Evolutionary conservation across 1,284 basidiomycete species (phyloP).

Genomic region (Malassezia pachydermatis): DNA sequence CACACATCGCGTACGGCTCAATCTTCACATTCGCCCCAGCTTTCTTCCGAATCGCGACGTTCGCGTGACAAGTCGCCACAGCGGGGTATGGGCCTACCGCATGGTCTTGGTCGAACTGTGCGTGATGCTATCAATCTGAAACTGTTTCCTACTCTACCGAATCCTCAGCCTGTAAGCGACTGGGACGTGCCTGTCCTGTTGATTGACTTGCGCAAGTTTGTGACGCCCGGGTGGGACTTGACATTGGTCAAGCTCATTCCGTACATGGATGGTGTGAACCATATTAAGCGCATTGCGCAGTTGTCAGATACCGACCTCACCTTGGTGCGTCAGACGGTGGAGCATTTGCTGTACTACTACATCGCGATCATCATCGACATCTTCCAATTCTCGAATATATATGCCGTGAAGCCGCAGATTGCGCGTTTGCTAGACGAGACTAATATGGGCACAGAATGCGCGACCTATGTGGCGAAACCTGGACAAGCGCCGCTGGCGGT

Average conservation of each 20-base stretch:
- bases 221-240: conserved; percentile 89
- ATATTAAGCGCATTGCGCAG: conserved; percentile 79
- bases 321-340: conserved; percentile 73
- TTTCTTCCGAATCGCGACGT: not conserved
- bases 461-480: conserved; percentile 70
- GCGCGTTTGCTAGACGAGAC: conserved; percentile 72
- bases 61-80: not conserved
- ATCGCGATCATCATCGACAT: conserved; percentile 92
- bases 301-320: conserved; percentile 79
- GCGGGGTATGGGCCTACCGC: conserved; percentile 29
- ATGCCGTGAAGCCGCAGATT: conserved; percentile 72
- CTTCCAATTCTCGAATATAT: conserved; percentile 89
- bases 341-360: conserved; percentile 92
- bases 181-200: conserved; percentile 92
- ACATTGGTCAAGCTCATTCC: conserved; percentile 64
- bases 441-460: conserved; percentile 76
- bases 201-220: conserved; percentile 67
- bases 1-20: not conserved
- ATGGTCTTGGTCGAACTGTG: conserved; percentile 44
- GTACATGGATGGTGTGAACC: conserved; percentile 79
- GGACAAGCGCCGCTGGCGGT: conserved; percentile 51
- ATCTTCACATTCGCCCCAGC: not conserved
- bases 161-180: conserved; percentile 75
- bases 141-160: conserved; percentile 90
- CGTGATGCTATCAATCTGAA: conserved; percentile 56